Conservation (phyloP, 164 flowering plant genomes). For the Kalanchoe fedtschenkoi region DNA sequence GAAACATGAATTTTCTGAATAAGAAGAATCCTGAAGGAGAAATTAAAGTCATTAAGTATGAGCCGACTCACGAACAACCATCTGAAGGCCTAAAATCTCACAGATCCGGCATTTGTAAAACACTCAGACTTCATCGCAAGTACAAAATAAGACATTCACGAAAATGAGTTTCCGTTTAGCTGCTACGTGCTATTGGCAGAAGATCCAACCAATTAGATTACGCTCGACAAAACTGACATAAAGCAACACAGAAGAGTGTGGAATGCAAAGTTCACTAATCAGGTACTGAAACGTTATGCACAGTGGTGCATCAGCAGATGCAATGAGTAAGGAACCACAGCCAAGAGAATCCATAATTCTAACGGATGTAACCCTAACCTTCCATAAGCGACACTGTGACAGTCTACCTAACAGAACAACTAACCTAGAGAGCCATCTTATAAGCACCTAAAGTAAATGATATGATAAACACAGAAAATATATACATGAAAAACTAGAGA, state of each 20-base stretch:
- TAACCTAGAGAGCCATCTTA: too few relatives aligned
- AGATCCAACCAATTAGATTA: too few relatives aligned
- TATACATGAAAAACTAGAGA: background rate
- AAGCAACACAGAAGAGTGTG: too few relatives aligned
- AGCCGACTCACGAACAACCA: too few relatives aligned
- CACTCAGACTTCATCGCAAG: too few relatives aligned
- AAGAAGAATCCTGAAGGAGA: background rate
- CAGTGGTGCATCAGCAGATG: background rate
- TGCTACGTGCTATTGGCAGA: too few relatives aligned
- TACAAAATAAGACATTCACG: too few relatives aligned
- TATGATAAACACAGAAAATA: background rate
- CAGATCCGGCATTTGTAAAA: too few relatives aligned
- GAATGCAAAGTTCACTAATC: too few relatives aligned
- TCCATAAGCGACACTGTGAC: background rate
- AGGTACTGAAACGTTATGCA: background rate
- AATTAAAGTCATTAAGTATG: too few relatives aligned
- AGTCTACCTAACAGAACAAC: background rate
- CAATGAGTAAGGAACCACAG: background rate
- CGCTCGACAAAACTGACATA: background rate
- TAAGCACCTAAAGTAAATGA: background rate
- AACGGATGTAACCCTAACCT: background rate
- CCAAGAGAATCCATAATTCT: background rate
- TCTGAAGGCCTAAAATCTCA: too few relatives aligned
- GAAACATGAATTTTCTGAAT: background rate
- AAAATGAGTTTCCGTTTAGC: too few relatives aligned